Base-by-base conservation (phyloP, 345 rosid genomes). In the Theobroma cacao region DNA sequence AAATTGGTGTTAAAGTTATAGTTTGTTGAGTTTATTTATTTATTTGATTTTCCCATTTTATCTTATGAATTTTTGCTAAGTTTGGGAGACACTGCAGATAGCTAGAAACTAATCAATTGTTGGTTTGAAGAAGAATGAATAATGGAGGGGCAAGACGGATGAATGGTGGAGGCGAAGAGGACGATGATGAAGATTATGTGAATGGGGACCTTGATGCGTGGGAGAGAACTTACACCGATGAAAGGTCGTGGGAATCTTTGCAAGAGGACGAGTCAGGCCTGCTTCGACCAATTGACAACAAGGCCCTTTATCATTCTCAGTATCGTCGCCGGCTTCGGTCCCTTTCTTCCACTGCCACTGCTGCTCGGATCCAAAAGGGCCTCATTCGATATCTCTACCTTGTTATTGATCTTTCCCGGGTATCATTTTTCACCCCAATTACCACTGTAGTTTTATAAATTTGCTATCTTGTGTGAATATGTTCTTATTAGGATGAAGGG, bases 221-320 rank as follows among this genome's bases (percentile, higher is more conserved):
- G 98, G 93, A 95, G 80, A 87, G 92, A 84, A 76, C 85, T 61
- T 95, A 92, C 60, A 87, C 92, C 0, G 93, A 95, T 58, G 97
- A 95, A 64, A 84, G 97, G 80, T 93, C 99, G 0, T 95, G 97
- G 95, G 98, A 93, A 66, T 84, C 89, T 15, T 80, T 92, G n/a
- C 95, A 95, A 81, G 99, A 95, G 80, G 98, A 95, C 24, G 98
- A 92, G 77, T 93, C 94, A 1, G 99, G 98, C 1, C 84, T 88
- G 11, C 90, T 92, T 75, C 93, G 91, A 14, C 90, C 97, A 15
- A 86, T 93, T 24, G 98, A 95, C 74, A 86, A 88, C 85, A 79
- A 82, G 45, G 90, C 89, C 22, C 86, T 87, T 50, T 85, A 89
- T 77, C 97, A 91, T 77, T 90, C 95, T 63, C 78, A 76, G 34